phyloP scores from a whole-genome alignment of 805 yeast species.

The Saccharomyces kudriavzevii region DNA sequence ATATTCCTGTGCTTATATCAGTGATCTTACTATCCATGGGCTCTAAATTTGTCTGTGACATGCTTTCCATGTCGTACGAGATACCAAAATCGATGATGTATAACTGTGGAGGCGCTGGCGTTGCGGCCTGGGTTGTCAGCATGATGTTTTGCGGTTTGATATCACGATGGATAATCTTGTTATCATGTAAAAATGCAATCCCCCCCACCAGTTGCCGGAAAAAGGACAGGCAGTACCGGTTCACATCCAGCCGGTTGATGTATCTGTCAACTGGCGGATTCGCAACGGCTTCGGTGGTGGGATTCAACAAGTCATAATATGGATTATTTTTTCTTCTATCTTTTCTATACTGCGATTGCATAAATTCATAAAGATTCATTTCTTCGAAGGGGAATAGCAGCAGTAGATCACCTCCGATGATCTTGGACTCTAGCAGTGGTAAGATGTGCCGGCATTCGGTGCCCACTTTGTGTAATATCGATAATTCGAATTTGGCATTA shows the following conservation, averaged over 20 bases:
- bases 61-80: constrained; percentile 35
- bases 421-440: constrained; percentile 9
- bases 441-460: constrained; percentile 10
- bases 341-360: constrained; percentile 13
- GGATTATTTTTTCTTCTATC: constrained; percentile 13
- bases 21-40: constrained; percentile 28
- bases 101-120: constrained; percentile 42
- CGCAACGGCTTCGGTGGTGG: background rate
- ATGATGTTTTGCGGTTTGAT: constrained; percentile 83
- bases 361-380: constrained; percentile 13
- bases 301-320: constrained; percentile 7
- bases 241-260: constrained; percentile 16
- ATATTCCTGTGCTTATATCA: constrained; percentile 58
- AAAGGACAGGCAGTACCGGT: constrained; percentile 34
- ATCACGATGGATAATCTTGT: constrained; percentile 89
- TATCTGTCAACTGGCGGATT: constrained; percentile 1
- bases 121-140: background rate
- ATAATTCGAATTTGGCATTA: constrained; percentile 20
- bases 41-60: constrained; percentile 19
- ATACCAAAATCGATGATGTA: constrained; percentile 66
- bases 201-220: constrained; percentile 69
- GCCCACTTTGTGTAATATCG: constrained; percentile 14
- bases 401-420: constrained; percentile 12
- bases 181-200: constrained; percentile 69
- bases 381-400: constrained; percentile 15